Percentiles rank a stretch among this genome's conserved stretches.
Evolutionary conservation across 2,329 filamentous ascomycete genomes (phyloP).

Genomic region (Aspergillus sp.): DNA sequence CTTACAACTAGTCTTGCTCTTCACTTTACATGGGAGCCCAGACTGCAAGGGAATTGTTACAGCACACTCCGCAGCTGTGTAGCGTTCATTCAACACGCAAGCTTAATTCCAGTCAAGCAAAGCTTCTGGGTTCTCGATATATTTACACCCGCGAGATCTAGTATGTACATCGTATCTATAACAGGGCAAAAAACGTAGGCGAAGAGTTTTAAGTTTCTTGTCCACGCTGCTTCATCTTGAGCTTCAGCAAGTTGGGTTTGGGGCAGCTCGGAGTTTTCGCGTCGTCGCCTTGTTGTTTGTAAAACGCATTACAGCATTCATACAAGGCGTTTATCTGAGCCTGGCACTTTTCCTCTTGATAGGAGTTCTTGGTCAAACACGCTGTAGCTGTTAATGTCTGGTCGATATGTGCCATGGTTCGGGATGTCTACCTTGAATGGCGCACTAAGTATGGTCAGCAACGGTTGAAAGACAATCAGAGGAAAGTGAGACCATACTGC

Average conservation of each 20-base stretch:
- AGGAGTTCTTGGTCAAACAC: constrained; percentile 81
- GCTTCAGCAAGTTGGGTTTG: constrained; percentile 71
- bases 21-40: constrained; percentile 55
- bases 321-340: constrained; percentile 80
- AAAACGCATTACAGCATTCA: constrained; percentile 89
- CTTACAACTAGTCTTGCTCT: constrained; percentile 68
- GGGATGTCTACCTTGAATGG: constrained; percentile 72
- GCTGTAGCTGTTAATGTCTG: constrained; percentile 49
- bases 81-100: neutral
- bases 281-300: constrained; percentile 72
- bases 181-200: neutral
- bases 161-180: constrained; percentile 8
- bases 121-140: neutral
- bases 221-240: constrained; percentile 80
- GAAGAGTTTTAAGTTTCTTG: constrained; percentile 26
- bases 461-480: neutral
- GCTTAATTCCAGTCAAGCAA: neutral
- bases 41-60: constrained; percentile 51
- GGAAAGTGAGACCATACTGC: constrained; percentile 60
- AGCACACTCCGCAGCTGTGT: constrained; percentile 19
- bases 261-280: constrained; percentile 82
- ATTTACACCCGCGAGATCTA: neutral
- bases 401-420: constrained; percentile 2
- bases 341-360: constrained; percentile 81
- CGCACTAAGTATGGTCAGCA: constrained; percentile 60